Conservation (phyloP, 177 flowering plant species). For the Tripterygium wilfordii region DNA sequence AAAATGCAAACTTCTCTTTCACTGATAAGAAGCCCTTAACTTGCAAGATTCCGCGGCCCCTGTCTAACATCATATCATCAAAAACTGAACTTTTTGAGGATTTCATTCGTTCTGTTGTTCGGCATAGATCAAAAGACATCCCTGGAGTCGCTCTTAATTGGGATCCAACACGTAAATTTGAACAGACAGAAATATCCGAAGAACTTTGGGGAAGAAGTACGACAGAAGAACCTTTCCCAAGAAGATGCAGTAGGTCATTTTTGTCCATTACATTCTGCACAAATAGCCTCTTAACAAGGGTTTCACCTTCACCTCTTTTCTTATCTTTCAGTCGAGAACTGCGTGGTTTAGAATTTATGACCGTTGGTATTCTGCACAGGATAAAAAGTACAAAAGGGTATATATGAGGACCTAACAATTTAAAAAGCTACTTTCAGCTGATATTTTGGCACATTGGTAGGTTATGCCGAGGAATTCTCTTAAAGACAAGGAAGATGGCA, state of each 20-base stretch:
- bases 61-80: constrained; percentile 28
- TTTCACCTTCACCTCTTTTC: constrained; percentile 84
- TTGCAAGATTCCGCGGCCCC: constrained; percentile 24
- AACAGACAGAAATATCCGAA: constrained; percentile 42
- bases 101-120: constrained; percentile 34
- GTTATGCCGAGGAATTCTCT: too few relatives aligned
- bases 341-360: constrained; percentile 51
- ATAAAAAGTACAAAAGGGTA: constrained; percentile 9
- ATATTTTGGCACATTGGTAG: not conserved
- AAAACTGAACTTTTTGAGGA: constrained; percentile 24
- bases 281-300: constrained; percentile 72
- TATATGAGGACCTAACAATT: constrained; percentile 17
- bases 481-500: too few relatives aligned
- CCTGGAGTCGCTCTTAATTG: constrained; percentile 37
- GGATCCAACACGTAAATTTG: constrained; percentile 45
- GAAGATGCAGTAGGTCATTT: constrained; percentile 57
- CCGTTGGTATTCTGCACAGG: constrained; percentile 48
- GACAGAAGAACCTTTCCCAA: constrained; percentile 73
- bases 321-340: constrained; percentile 89
- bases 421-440: constrained; percentile 26
- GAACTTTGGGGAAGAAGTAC: constrained; percentile 65
- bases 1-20: constrained; percentile 37
- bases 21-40: constrained; percentile 30
- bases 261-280: constrained; percentile 62
- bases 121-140: constrained; percentile 36